phyloP scores from a whole-genome alignment of 305 asterid genomes.

The Fraxinus albicans region DNA sequence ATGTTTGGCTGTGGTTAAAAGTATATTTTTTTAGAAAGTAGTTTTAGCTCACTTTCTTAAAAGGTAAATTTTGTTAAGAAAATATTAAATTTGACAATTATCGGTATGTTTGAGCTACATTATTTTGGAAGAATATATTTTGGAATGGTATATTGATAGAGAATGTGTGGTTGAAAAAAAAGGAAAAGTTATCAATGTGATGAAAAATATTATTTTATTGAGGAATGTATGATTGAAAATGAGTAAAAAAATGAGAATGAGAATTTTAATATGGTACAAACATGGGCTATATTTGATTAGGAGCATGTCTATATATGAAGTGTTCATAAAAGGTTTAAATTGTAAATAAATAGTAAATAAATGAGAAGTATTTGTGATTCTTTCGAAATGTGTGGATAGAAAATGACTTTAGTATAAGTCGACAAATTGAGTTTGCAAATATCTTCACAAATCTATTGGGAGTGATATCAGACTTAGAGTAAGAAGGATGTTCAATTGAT shows the following conservation, averaged over 20 bases:
- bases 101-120: too few relatives aligned
- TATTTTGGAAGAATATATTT: too few relatives aligned
- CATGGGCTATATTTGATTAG: not conserved
- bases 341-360: not conserved
- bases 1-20: not conserved
- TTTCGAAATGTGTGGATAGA: not conserved
- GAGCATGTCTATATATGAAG: not conserved
- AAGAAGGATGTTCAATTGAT: not conserved
- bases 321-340: not conserved
- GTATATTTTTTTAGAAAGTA: not conserved
- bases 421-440: not conserved
- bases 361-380: not conserved
- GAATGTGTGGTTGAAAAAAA: too few relatives aligned
- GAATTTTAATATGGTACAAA: too few relatives aligned
- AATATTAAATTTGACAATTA: not conserved
- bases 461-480: not conserved
- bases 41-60: not conserved
- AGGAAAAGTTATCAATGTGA: too few relatives aligned
- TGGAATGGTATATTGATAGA: too few relatives aligned
- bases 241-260: too few relatives aligned
- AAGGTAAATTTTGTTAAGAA: not conserved
- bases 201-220: too few relatives aligned
- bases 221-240: too few relatives aligned
- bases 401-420: not conserved
- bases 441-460: not conserved